phyloP scores from a whole-genome alignment of 495 filamentous ascomycete species.

The Xylaria venustula region DNA sequence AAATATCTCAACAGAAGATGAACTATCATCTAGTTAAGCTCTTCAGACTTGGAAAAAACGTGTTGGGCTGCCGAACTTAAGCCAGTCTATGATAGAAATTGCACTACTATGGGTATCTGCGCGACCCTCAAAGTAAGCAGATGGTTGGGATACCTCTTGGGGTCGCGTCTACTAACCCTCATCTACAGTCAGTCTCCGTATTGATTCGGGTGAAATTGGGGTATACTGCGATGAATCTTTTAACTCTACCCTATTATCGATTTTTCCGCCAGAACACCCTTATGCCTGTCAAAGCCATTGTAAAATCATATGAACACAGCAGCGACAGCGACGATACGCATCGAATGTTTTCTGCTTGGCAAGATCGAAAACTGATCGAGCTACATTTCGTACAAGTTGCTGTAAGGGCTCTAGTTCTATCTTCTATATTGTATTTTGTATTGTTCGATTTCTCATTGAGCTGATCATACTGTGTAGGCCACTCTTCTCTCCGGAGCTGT shows the following conservation, averaged over 20 bases:
- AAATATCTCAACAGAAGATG: not conserved
- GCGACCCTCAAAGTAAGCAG: not conserved
- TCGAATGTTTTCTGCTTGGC: slow-evolving; percentile 23
- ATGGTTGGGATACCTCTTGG: not conserved
- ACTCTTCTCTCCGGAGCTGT: slow-evolving; percentile 29
- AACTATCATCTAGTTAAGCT: not conserved
- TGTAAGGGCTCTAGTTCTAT: slow-evolving; percentile 13
- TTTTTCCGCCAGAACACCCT: slow-evolving; percentile 20
- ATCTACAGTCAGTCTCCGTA: not conserved
- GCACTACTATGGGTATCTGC: not conserved
- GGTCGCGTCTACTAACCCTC: not conserved
- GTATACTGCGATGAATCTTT: slow-evolving; percentile 3
- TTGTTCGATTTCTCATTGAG: not conserved
- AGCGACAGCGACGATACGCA: slow-evolving; percentile 3
- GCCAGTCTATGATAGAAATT: not conserved
- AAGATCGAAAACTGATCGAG: slow-evolving; percentile 26
- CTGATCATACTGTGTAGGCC: slow-evolving; percentile 10
- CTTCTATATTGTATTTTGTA: not conserved
- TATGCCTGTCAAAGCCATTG: slow-evolving; percentile 12
- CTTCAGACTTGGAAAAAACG: not conserved
- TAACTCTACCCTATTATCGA: slow-evolving; percentile 17
- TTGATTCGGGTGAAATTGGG: not conserved
- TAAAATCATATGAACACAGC: not conserved
- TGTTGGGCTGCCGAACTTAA: not conserved
- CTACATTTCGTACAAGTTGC: slow-evolving; percentile 33